Base-by-base conservation (phyloP, 495 filamentous ascomycete genomes). In the Hamigera avellanea region DNA sequence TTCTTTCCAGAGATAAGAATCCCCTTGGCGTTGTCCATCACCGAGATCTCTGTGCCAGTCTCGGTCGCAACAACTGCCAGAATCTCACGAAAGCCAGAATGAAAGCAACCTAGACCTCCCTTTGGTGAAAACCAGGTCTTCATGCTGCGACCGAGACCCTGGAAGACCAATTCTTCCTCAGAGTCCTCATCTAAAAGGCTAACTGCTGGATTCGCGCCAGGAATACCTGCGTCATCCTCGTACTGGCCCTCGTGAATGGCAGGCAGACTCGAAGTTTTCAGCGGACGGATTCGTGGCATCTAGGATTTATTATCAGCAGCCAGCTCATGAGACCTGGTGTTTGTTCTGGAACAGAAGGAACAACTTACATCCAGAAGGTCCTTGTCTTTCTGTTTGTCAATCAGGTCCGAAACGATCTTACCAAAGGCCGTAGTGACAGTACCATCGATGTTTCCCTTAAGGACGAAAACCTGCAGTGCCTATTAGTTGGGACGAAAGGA, bases 311-410 rank as follows among this genome's bases (percentile, higher is more conserved):
- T 26, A 9, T 17, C 8, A 31, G 18, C 12, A 26, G n/a, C 1
- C 5, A 26, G 6, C 15, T 37, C 3, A 26, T 19, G 15, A 15
- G 14, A 13, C 10, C 8, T n/a, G 7, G 7, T 9, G 12, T 23
- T 35, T 3, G 10, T 9, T 5, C 15, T 2, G 4, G 3, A 29
- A 28, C 14, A 7, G 7, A 33, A 12, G 7, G 6, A 33, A 10
- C 10, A 8, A 31, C 46, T 14, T 40, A 59, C 55, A 40, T 56
- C 49, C 9, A 56, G 29, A 3, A 56, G 34, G 30, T 59, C 48
- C 19, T 53, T 50, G 13, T 43, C 34, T 9, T 26, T 43, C 8
- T 59, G 43, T 5, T 42, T 31, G 10, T 50, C 43, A 30, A 59
- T 47, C 15, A 49, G 50, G 2, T 21, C 18, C 1, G 48, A 41